Evolutionary conservation across 441 rosid genomes (phyloP).

Genomic region (Syzygium malaccense): DNA sequence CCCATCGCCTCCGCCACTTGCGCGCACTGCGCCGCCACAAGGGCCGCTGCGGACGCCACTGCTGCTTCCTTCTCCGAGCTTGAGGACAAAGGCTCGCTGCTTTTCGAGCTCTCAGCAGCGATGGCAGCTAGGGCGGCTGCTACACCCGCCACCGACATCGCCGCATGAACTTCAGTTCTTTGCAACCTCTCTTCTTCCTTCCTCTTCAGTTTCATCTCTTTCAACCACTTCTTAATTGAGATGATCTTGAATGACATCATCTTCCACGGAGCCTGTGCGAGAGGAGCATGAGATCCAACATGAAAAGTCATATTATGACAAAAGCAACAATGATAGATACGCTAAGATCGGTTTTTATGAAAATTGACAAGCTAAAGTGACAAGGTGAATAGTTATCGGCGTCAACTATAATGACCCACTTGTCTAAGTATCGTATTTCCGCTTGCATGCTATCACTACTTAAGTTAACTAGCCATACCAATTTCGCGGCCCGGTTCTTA

Average conservation of each 20-base stretch:
- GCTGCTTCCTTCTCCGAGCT: constrained; percentile 44
- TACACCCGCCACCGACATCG: constrained; percentile 74
- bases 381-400: not conserved
- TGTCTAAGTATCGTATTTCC: not conserved
- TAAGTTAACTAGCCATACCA: not conserved
- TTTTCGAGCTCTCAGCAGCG: constrained; percentile 50
- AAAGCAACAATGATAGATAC: not conserved
- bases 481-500: not conserved
- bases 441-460: not conserved
- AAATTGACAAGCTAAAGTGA: not conserved
- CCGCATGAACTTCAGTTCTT: constrained; percentile 83
- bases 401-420: not conserved
- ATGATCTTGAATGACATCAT: constrained; percentile 24
- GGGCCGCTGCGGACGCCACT: constrained; percentile 81
- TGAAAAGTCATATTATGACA: not conserved
- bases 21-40: constrained; percentile 84
- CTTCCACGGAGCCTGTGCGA: constrained; percentile 45
- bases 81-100: constrained; percentile 4
- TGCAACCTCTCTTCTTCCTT: constrained; percentile 76
- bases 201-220: constrained; percentile 60
- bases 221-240: constrained; percentile 83
- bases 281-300: not conserved
- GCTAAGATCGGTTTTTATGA: not conserved
- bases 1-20: constrained; percentile 86
- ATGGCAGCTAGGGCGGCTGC: constrained; percentile 89